A percentile compares a stretch with the other conserved stretches of the same genome.
These are phyloP conservation scores for Colletotrichum liriopes DNA, from an alignment of 2,329 filamentous ascomycete genomes.

Conservation along the genomic window DNA sequence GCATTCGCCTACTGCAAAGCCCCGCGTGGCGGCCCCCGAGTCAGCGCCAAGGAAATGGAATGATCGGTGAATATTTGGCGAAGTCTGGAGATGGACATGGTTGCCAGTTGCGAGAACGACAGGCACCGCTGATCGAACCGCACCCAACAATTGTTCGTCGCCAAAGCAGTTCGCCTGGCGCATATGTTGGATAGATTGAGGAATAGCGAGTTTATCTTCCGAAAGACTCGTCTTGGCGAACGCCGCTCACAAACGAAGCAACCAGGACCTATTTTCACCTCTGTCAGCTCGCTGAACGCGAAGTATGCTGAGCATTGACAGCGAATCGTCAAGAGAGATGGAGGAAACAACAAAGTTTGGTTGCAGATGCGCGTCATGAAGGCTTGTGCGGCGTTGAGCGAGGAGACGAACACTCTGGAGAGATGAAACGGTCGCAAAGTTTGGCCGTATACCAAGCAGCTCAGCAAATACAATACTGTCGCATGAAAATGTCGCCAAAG, in stretches of 20 bases:
- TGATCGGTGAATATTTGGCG: background rate
- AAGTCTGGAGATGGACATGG: constrained; percentile 1
- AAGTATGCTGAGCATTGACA: constrained; percentile 15
- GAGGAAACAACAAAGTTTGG: constrained; percentile 7
- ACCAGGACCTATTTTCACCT: constrained; percentile 14
- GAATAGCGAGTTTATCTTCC: background rate
- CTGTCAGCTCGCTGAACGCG: constrained; percentile 26
- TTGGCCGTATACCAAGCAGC: constrained; percentile 25
- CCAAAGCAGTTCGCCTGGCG: background rate
- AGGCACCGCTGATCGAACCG: background rate
- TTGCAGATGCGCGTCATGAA: constrained; percentile 27
- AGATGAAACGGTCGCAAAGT: constrained; percentile 36
- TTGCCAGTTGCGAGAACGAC: background rate
- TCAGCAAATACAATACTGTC: constrained; percentile 20
- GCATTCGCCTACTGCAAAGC: constrained; percentile 6
- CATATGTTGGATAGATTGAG: background rate
- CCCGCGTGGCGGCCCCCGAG: constrained; percentile 12
- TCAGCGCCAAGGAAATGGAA: constrained; percentile 15
- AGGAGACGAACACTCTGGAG: constrained; percentile 38
- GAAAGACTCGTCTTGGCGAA: background rate
- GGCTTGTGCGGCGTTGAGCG: constrained; percentile 26
- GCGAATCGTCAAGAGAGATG: background rate
- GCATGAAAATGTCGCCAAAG: constrained; percentile 11
- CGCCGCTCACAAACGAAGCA: background rate
- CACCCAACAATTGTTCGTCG: background rate